These are phyloP conservation scores for Parietaria judaica DNA, from an alignment of 306 rosid species.

Conservation along the genomic window DNA sequence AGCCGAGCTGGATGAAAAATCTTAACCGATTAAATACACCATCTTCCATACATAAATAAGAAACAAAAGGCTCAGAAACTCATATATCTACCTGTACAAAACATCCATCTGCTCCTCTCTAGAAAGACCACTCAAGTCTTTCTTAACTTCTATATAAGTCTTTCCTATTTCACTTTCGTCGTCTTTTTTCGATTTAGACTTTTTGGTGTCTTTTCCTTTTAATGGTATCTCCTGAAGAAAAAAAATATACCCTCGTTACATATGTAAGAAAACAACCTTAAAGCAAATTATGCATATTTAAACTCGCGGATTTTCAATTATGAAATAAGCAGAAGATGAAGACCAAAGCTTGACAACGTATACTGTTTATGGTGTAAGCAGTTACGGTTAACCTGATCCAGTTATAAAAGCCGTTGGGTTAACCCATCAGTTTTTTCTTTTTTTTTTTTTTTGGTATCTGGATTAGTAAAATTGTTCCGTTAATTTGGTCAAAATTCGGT, in stretches of 20 bases:
- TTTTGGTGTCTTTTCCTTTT: slow-evolving; percentile 27
- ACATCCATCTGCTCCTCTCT: slow-evolving; percentile 69
- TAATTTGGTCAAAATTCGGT: too few relatives aligned
- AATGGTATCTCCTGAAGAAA: slow-evolving; percentile 49
- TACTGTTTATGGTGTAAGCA: too few relatives aligned
- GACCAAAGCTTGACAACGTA: neutral
- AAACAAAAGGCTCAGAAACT: neutral
- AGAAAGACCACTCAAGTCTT: slow-evolving; percentile 63
- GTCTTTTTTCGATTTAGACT: slow-evolving; percentile 16
- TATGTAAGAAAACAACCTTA: too few relatives aligned
- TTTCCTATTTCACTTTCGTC: slow-evolving; percentile 26
- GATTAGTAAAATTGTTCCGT: too few relatives aligned
- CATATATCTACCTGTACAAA: slow-evolving; percentile 40
- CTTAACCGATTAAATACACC: neutral
- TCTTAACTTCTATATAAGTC: slow-evolving; percentile 38
- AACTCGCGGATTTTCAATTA: neutral
- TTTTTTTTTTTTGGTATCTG: too few relatives aligned
- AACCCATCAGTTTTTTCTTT: too few relatives aligned
- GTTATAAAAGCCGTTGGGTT: too few relatives aligned
- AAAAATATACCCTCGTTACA: neutral
- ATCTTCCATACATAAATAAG: neutral
- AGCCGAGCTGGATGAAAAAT: slow-evolving; percentile 50
- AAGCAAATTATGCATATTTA: slow-evolving; percentile 8
- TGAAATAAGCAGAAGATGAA: slow-evolving; percentile 4
- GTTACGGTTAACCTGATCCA: too few relatives aligned